phyloP scores from a whole-genome alignment of 2,329 filamentous ascomycete genomes.

The Xylaria sp. region DNA sequence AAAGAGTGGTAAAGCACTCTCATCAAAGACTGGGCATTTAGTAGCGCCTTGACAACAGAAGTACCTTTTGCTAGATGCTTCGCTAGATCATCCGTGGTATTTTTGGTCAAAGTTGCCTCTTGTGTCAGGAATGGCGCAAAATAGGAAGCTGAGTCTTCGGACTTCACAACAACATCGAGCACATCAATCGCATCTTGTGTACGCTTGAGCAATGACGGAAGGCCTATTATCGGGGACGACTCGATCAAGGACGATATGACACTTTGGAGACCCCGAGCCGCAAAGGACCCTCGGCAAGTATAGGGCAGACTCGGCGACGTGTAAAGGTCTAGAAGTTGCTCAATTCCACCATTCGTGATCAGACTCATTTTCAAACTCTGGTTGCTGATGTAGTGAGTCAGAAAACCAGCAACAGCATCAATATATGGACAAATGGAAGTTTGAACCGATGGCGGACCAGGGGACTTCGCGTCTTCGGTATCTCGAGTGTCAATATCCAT shows the following conservation, averaged over 20 bases:
- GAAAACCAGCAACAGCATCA: slow-evolving; percentile 79
- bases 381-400: slow-evolving; percentile 80
- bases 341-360: slow-evolving; percentile 81
- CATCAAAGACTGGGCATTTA: slow-evolving; percentile 80
- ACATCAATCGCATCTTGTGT: slow-evolving; percentile 75
- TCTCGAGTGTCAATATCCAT: slow-evolving; percentile 59
- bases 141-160: slow-evolving; percentile 67
- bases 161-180: slow-evolving; percentile 72
- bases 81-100: slow-evolving; percentile 49
- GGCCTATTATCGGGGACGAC: slow-evolving; percentile 79
- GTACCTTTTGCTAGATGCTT: slow-evolving; percentile 74
- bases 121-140: slow-evolving; percentile 73
- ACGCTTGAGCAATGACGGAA: slow-evolving; percentile 83
- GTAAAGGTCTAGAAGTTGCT: slow-evolving; percentile 84
- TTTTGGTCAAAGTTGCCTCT: slow-evolving; percentile 51
- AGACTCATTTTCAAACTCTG: slow-evolving; percentile 77
- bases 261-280: slow-evolving; percentile 76
- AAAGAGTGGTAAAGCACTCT: slow-evolving; percentile 81
- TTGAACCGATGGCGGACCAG: slow-evolving; percentile 41
- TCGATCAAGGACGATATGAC: slow-evolving; percentile 85
- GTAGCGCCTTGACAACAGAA: slow-evolving; percentile 78
- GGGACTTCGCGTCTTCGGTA: slow-evolving; percentile 34
- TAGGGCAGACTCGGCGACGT: slow-evolving; percentile 83
- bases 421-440: slow-evolving; percentile 74
- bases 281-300: slow-evolving; percentile 73